Evolutionary conservation across 768 basidiomycete species (phyloP).

Genomic region (Naganishia vaughanmartiniae): DNA sequence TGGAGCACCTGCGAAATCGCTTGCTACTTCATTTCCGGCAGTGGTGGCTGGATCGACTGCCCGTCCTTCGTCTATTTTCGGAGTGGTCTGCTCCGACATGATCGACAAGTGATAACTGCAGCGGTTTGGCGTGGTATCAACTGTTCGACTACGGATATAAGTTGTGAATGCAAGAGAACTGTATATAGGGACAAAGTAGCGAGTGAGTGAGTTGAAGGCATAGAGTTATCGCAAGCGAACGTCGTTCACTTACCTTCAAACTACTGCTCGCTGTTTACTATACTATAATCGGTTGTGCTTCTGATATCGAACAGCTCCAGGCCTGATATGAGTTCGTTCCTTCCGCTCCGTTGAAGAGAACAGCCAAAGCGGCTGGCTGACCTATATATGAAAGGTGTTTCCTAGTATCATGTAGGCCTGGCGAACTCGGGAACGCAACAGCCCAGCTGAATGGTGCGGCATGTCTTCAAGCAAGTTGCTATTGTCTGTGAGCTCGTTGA

Average conservation of each 20-base stretch:
- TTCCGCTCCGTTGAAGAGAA: neutral
- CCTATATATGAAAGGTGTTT: neutral
- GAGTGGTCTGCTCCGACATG: neutral
- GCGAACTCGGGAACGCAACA: neutral
- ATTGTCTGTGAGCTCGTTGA: constrained; percentile 5
- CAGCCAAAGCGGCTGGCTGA: no score
- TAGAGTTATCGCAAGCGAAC: no score
- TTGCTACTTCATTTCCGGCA: neutral
- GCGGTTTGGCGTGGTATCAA: neutral
- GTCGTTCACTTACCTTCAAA: neutral
- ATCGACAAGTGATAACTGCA: neutral
- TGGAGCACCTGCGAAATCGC: neutral
- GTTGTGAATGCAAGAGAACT: constrained; percentile 4
- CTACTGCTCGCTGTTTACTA: constrained; percentile 13
- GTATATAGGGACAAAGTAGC: neutral
- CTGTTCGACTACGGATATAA: constrained; percentile 5
- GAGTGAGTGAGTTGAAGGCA: neutral
- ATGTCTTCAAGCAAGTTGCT: neutral
- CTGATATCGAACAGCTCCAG: neutral
- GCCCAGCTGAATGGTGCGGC: neutral
- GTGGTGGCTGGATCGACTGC: neutral
- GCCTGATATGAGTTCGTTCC: neutral
- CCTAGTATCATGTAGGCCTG: neutral
- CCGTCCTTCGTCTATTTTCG: neutral
- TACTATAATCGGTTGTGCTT: constrained; percentile 8